These are phyloP conservation scores for Gossypium schwendimanii DNA, from an alignment of 441 rosid genomes.

Conservation along the genomic window DNA sequence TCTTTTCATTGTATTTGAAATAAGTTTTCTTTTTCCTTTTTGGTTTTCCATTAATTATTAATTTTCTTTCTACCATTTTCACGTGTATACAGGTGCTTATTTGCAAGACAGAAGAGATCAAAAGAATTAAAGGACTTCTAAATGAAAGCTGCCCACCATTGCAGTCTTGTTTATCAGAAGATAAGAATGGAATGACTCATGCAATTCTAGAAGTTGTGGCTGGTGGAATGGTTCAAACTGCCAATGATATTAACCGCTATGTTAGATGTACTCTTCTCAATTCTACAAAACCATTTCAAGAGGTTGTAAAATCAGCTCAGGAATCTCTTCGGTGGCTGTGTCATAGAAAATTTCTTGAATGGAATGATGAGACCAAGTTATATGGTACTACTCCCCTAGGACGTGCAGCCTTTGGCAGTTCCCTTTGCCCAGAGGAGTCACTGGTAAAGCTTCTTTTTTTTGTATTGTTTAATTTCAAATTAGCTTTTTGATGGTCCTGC, in stretches of 20 bases:
- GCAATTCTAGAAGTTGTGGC: conserved; percentile 99
- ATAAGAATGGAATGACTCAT: conserved; percentile 99
- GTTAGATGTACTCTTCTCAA: conserved; percentile 97
- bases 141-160: conserved; percentile 81
- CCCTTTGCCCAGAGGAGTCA: conserved; percentile 97
- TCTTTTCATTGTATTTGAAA: conserved; percentile 1
- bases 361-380: conserved; percentile 91
- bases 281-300: conserved; percentile 85
- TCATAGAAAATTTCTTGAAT: conserved; percentile 79
- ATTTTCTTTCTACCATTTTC: conserved; percentile 15
- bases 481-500: not conserved
- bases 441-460: conserved; percentile 45
- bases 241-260: conserved; percentile 86
- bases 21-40: not conserved
- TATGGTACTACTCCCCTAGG: conserved; percentile 93
- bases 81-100: conserved; percentile 59
- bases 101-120: conserved; percentile 83
- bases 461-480: not conserved
- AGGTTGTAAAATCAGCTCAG: conserved; percentile 96
- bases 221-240: conserved; percentile 96
- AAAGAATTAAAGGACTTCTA: conserved; percentile 71
- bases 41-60: conserved; percentile 9
- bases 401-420: conserved; percentile 97
- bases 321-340: conserved; percentile 99
- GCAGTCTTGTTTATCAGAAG: conserved; percentile 96